Base-by-base conservation (phyloP, 2,329 filamentous ascomycete species). In the Fusarium keratoplasticum region DNA sequence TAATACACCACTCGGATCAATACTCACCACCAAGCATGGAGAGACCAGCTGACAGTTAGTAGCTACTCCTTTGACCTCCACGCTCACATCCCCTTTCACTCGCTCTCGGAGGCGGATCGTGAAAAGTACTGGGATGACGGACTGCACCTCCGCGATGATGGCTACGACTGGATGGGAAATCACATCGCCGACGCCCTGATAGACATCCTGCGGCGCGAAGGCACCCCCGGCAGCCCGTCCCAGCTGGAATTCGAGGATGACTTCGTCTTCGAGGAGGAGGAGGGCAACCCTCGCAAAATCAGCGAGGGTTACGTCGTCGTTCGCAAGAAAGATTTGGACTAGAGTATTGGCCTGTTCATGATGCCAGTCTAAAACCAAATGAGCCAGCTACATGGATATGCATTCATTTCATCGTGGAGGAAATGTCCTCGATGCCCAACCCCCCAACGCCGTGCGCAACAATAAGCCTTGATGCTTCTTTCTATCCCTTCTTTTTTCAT, bases 81-180 rank as follows among this genome's bases (percentile, higher is more conserved):
- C 74, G 78, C 82, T 29, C 86, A 85, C 11, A 82, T 93, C 7
- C 89, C 90, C 0, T 92, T 87, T 74, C 84, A 86, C 72, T 77
- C 79, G 18, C 85, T 92, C 76, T 77, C 84, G 2, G 80, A 84
- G 9, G 77, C 82, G 1, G 85, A 89, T 66, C 84, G 85, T 25
- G 71, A 82, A 2, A 82, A 81, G 66, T 88, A 90, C 75, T 93
- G 90, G 89, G 86, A 90, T 71, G 91, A 93, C 80, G 86, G 85
- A 20, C 72, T 92, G 25, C 91, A 93, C 81, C 83, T 92, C 11
- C 88, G 87, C 0, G 80, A 83, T 0, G 84, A 83, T 8, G 91
- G 91, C 9, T 93, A 93, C 82, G 86, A 91, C 77, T 82, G 89
- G 75, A 89, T 93, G 84, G 91, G 91, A 2, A 83, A 86, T 42